These are phyloP conservation scores for Calocybe gangraenosa DNA, from an alignment of 768 basidiomycete genomes.

Conservation along the genomic window DNA sequence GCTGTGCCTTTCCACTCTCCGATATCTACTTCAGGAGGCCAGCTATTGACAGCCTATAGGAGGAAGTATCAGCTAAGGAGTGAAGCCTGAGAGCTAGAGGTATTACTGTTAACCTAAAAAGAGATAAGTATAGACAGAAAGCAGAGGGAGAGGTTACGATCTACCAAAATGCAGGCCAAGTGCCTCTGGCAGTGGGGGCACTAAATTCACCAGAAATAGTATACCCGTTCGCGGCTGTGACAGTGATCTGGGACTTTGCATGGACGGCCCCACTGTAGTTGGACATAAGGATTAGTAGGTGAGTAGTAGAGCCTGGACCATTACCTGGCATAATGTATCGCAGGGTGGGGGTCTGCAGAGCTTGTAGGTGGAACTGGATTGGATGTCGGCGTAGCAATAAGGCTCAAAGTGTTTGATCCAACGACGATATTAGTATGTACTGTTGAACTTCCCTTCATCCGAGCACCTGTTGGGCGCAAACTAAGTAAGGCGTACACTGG, in stretches of 20 bases:
- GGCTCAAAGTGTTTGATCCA: conserved; percentile 32
- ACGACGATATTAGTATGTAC: conserved; percentile 36
- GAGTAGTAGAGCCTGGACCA: neutral
- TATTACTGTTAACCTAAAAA: conserved; percentile 27
- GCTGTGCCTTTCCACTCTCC: conserved; percentile 44
- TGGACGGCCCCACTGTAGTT: conserved; percentile 32
- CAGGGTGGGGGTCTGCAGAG: conserved; percentile 35
- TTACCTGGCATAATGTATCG: conserved; percentile 39
- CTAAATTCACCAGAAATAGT: conserved; percentile 41
- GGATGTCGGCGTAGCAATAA: conserved; percentile 38
- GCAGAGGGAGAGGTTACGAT: neutral
- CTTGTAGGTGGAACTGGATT: conserved; percentile 35
- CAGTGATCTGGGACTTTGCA: conserved; percentile 38
- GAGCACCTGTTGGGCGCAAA: conserved; percentile 26
- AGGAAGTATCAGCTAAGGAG: neutral
- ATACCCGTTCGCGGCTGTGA: conserved; percentile 30
- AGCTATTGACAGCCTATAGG: conserved; percentile 32
- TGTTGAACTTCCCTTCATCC: conserved; percentile 37
- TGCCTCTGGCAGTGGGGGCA: conserved; percentile 33
- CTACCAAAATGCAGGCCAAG: conserved; percentile 44
- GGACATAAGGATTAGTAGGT: neutral
- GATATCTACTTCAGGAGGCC: conserved; percentile 41
- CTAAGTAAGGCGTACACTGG: neutral
- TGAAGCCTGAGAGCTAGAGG: neutral
- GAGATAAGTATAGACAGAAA: neutral